These are phyloP conservation scores for Ganoderma lucidum DNA, from an alignment of 1,284 basidiomycete genomes.

Conservation along the genomic window DNA sequence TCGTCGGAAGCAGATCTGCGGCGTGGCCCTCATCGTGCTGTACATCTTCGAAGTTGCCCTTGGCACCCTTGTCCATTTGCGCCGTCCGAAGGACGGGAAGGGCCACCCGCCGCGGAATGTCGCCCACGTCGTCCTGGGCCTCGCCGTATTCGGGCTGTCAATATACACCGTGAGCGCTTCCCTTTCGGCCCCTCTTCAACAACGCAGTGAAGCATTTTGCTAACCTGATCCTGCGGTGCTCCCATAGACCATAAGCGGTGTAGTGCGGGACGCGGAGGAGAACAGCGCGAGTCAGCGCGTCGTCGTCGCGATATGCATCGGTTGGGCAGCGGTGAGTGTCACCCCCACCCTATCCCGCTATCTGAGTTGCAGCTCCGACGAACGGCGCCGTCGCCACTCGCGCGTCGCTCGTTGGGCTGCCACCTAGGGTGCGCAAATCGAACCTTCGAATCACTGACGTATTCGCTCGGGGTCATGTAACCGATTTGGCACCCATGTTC, in stretches of 20 bases:
- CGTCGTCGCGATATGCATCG: constrained; percentile 22
- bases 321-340: constrained; percentile 27
- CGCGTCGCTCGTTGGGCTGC: background rate
- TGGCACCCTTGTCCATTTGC: constrained; percentile 63
- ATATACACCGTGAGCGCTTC: constrained; percentile 54
- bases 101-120: constrained; percentile 59
- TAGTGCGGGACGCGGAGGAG: constrained; percentile 15
- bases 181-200: background rate
- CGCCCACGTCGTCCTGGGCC: constrained; percentile 55
- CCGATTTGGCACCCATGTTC: constrained; percentile 2
- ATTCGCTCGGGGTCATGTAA: constrained; percentile 9
- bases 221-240: background rate
- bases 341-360: background rate
- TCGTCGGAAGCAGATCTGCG: constrained; percentile 51
- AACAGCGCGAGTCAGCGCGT: constrained; percentile 14
- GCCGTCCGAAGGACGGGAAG: constrained; percentile 43
- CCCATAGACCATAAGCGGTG: constrained; percentile 24
- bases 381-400: background rate
- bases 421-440: background rate
- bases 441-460: constrained; percentile 14
- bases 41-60: constrained; percentile 63
- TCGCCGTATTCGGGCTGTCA: constrained; percentile 52
- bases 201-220: constrained; percentile 1
- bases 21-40: constrained; percentile 60
- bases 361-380: constrained; percentile 2